Conservation (phyloP, 306 rosid species). For the Rosa lucieae region DNA sequence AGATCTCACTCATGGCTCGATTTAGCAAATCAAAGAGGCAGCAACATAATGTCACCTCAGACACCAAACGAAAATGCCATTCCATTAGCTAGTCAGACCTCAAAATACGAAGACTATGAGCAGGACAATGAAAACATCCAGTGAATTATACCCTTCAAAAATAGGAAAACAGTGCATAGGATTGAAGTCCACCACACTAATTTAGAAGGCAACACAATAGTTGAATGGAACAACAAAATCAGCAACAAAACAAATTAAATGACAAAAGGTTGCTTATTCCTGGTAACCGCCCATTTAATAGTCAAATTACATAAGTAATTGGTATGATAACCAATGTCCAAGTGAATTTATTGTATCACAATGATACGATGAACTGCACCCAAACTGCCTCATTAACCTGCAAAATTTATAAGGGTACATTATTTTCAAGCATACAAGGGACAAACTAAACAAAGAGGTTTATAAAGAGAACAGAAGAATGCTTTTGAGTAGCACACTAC, state of each 20-base stretch:
- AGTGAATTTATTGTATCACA: conserved; percentile 13
- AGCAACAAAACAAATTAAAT: not conserved
- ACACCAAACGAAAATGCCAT: not conserved
- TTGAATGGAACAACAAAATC: not conserved
- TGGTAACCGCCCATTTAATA: conserved; percentile 3
- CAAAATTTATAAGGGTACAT: not conserved
- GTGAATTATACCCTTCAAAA: not conserved
- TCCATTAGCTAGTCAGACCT: not conserved
- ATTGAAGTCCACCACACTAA: not conserved
- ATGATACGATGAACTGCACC: not conserved
- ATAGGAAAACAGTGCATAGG: not conserved
- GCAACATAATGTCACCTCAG: not conserved
- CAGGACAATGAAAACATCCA: not conserved
- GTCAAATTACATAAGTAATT: conserved; percentile 1
- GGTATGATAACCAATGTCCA: conserved; percentile 7
- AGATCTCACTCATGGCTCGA: no score
- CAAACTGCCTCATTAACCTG: conserved; percentile 7
- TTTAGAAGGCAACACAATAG: not conserved
- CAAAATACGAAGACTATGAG: not conserved
- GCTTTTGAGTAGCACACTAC: not conserved
- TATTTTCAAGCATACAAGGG: not conserved
- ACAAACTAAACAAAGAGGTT: not conserved
- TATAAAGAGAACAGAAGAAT: not conserved
- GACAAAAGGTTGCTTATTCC: conserved; percentile 2
- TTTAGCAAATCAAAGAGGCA: not conserved